Conservation (phyloP, 441 rosid species). For the Populus tomentosa region DNA sequence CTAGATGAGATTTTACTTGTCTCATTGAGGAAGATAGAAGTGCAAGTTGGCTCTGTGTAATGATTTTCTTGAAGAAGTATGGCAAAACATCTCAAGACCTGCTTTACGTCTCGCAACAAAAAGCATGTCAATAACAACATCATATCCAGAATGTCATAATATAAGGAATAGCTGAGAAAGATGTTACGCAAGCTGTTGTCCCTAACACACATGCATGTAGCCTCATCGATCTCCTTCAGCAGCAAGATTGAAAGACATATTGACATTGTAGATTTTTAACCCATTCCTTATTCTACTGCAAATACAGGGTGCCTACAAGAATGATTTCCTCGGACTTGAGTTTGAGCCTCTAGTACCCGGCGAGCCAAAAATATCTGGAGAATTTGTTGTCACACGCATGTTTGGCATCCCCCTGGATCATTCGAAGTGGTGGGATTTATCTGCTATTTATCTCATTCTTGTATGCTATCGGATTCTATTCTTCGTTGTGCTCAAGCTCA, state of each 20-base stretch:
- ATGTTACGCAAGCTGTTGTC: background rate
- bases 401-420: slow-evolving; percentile 52
- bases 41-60: too few species aligned
- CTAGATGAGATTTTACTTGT: background rate
- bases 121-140: too few species aligned
- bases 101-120: too few species aligned
- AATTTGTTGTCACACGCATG: slow-evolving; percentile 42
- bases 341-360: slow-evolving; percentile 61
- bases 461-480: slow-evolving; percentile 62
- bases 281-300: background rate
- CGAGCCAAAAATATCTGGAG: slow-evolving; percentile 57
- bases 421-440: slow-evolving; percentile 93
- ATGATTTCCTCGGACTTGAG: slow-evolving; percentile 73
- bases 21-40: too few species aligned
- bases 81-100: too few species aligned
- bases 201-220: background rate
- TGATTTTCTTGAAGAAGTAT: background rate
- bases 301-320: slow-evolving; percentile 83
- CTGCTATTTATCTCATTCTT: slow-evolving; percentile 57
- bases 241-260: too few species aligned
- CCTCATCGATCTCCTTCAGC: too few species aligned
- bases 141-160: too few species aligned
- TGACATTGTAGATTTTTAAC: background rate
- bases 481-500: slow-evolving; percentile 72
- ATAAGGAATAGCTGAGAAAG: background rate